Base-by-base conservation (phyloP, 257 asterid genomes). In the Phtheirospermum japonicum region DNA sequence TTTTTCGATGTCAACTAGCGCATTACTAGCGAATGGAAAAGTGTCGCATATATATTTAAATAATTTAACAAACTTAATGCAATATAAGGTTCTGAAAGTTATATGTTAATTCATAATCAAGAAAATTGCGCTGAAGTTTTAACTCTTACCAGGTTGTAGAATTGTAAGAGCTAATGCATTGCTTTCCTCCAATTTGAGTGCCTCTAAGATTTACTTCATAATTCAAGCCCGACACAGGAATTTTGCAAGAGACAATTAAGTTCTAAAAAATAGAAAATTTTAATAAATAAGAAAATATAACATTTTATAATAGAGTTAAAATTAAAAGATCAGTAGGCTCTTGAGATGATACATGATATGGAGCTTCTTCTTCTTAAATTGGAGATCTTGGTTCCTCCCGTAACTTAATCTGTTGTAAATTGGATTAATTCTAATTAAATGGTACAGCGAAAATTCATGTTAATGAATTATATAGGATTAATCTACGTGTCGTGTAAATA, bases 141-240 rank as follows among this genome's bases (percentile, higher is more conserved):
- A 13, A 40, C 39, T 40, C n/a, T n/a, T 26, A 80, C 94, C 90
- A 18, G 85, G 87, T 70, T 83, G 85, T 60, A 79, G 37, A 37
- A 87, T 85, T 39, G 95, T 90, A 45, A 87, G 88, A 57, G 95
- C 95, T 23, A 87, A 56, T 16, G 94, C 91, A 43, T 87, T 87
- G 67, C 74, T 81, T 62, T 87, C 83, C 71, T 87, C 94, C 54
- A 87, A 48, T 66, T 73, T 78, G 16, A 66, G 46, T 11, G 79
- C 79, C 67, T 72, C 67, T 43, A n/a, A 87, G 89, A 71, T 81
- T 75, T 59, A 81, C 45, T 76, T 82, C 84, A 60, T 80, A 80
- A 56, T 70, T 74, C 65, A 84, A 71, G 51, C 94, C 90, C 95
- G 85, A 66, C 62, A 36, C 5, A 18, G 4, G 14, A 59, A 63